phyloP scores from a whole-genome alignment of 495 filamentous ascomycete genomes.

The Achaetomiella virescens region DNA sequence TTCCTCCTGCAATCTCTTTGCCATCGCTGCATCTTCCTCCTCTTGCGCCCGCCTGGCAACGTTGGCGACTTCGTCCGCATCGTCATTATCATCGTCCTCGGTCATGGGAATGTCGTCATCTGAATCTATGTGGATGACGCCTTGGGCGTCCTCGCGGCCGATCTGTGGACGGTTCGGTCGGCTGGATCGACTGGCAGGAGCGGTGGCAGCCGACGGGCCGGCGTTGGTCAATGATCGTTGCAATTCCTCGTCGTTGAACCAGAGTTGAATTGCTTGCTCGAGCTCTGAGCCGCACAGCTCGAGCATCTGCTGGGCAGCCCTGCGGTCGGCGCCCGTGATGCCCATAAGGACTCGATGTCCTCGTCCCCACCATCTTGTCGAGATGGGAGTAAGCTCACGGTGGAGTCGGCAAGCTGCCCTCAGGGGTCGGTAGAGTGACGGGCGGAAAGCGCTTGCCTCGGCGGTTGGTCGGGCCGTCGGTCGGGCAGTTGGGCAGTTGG shows the following conservation, averaged over 20 bases:
- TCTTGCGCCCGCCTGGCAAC: conserved; percentile 42
- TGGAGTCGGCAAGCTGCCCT: not conserved
- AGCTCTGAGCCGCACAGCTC: conserved; percentile 73
- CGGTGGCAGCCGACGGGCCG: conserved; percentile 29
- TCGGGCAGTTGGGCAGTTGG: not conserved
- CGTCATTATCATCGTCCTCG: conserved; percentile 46
- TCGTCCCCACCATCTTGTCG: conserved; percentile 57
- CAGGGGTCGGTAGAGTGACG: not conserved
- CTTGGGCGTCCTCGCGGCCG: conserved; percentile 48
- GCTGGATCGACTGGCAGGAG: conserved; percentile 12
- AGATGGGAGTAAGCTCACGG: not conserved
- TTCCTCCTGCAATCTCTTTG: conserved; percentile 84
- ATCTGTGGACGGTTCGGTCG: conserved; percentile 21
- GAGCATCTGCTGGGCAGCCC: conserved; percentile 71
- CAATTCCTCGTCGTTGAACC: conserved; percentile 72
- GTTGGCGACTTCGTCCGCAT: conserved; percentile 29
- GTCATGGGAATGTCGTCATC: conserved; percentile 57
- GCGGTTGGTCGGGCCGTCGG: not conserved
- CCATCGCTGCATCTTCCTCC: conserved; percentile 93
- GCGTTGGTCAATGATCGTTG: conserved; percentile 43
- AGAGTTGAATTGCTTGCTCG: conserved; percentile 81
- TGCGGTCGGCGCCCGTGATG: conserved; percentile 59
- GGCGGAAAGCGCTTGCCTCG: not conserved
- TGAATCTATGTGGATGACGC: conserved; percentile 66
- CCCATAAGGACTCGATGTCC: conserved; percentile 52